Conservation (phyloP, 352 stramenopile species). For the Phytophthora lateralis region DNA sequence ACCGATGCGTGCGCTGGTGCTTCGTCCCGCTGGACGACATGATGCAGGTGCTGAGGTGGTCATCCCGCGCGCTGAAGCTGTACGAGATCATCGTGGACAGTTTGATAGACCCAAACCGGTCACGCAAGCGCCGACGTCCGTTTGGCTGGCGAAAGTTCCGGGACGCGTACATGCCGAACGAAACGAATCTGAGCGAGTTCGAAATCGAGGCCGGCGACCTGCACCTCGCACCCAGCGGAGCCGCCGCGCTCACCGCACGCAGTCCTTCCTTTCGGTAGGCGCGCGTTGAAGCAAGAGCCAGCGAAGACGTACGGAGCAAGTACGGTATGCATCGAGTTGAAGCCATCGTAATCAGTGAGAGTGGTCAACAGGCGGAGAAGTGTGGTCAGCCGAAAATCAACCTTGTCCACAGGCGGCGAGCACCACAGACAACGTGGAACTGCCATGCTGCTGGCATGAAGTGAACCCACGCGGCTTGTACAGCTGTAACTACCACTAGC, state of each 20-base stretch:
- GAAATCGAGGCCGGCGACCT: conserved; percentile 63
- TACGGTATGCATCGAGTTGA: conserved; percentile 3
- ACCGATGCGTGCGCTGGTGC: conserved; percentile 63
- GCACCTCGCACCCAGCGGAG: conserved; percentile 11
- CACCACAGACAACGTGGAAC: no score
- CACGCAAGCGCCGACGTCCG: conserved; percentile 22
- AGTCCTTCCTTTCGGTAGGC: conserved; percentile 1
- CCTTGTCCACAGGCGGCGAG: neutral
- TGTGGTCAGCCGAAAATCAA: conserved; percentile 3
- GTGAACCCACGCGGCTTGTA: neutral
- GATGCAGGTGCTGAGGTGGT: conserved; percentile 45
- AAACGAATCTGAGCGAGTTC: conserved; percentile 56
- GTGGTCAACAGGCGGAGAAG: conserved; percentile 6
- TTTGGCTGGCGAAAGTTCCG: conserved; percentile 27
- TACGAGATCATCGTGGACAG: conserved; percentile 54
- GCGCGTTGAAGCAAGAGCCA: conserved; percentile 3
- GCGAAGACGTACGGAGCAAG: neutral
- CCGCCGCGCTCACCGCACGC: neutral
- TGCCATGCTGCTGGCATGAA: neutral
- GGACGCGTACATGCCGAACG: conserved; percentile 33
- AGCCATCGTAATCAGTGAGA: conserved; percentile 10
- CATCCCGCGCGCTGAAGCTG: conserved; percentile 43
- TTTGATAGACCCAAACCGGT: conserved; percentile 24
- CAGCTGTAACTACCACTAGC: neutral
- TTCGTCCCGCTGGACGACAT: conserved; percentile 61